Percentiles rank a stretch among this genome's conserved stretches.
These are phyloP conservation scores for Penicillium sclerotigenum DNA, from an alignment of 2,329 filamentous ascomycete genomes.

Conservation along the genomic window DNA sequence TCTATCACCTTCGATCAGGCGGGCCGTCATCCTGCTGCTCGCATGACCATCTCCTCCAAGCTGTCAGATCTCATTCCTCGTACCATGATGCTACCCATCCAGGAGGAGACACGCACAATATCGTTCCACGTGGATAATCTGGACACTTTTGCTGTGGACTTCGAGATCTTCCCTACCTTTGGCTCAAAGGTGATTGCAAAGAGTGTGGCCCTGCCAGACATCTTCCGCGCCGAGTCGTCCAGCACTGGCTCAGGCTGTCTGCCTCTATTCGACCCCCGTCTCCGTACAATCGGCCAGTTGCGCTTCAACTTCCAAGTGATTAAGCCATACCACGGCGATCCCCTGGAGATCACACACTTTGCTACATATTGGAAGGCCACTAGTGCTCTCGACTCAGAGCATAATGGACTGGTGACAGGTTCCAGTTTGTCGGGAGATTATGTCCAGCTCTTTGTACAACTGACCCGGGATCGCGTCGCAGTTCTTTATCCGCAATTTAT, in stretches of 20 bases:
- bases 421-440: conserved; percentile 97
- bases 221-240: conserved; percentile 72
- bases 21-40: conserved; percentile 90
- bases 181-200: conserved; percentile 97
- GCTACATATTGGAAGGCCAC: conserved; percentile 99
- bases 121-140: conserved; percentile 96
- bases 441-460: conserved; percentile 83
- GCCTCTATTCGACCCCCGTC: conserved; percentile 85
- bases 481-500: conserved; percentile 87
- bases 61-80: conserved; percentile 93
- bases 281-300: conserved; percentile 89
- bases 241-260: conserved; percentile 79
- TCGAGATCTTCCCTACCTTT: conserved; percentile 96
- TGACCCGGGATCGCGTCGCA: conserved; percentile 81
- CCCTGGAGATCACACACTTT: conserved; percentile 94
- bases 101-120: conserved; percentile 89
- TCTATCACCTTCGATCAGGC: conserved; percentile 95
- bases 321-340: conserved; percentile 88
- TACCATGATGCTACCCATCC: conserved; percentile 91
- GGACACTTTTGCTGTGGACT: conserved; percentile 89
- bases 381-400: conserved; percentile 81
- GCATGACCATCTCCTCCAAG: conserved; percentile 94
- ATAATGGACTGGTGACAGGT: conserved; percentile 84
- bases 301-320: conserved; percentile 94
- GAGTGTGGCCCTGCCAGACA: conserved; percentile 82